Base-by-base conservation (phyloP, 208 protist species). In the Wallacemonas sp. region DNA sequence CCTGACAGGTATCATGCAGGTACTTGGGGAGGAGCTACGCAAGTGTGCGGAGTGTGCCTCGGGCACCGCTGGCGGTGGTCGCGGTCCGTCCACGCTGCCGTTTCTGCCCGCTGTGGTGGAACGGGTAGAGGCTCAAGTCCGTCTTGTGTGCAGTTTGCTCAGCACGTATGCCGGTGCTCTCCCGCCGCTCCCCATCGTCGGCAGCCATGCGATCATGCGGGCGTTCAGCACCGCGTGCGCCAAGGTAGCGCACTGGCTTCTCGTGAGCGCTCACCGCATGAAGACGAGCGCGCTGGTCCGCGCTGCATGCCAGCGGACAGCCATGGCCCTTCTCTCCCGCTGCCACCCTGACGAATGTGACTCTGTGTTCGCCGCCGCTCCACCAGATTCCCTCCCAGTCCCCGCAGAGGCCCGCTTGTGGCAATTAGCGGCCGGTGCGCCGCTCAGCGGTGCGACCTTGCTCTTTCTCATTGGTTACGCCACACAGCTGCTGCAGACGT, bases 271-370 rank as follows among this genome's bases (percentile, higher is more conserved):
- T 1, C 59, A 70, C 17, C 33, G 63, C 17, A 66, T 69, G 1
- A 59, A 59, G 46, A 62, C 63, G 30, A 54, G 68, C 31, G 65
- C 70, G 53, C 46, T 62, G n/a, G 65, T 65, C 26, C 61, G 61
- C 3, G 68, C 62, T 12, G 69, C 68, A 33, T 83, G 67, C 31
- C 45, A 69, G 24, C 58, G 63, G 2, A 51, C 75, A 19, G 72
- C 72, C 24, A 45, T 38, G 22, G 30, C 75, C 51, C 62, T 85
- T 54, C 73, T 82, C 22, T 66, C 70, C 62, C 79, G 55, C 46
- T 91, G 76, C 54, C 60, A 72, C 22, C 72, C 77, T 1, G 39
- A 24, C 26, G 41, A 58, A 0, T 58, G 65, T 19, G 38, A 63
- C 46, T 56, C 66, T 17, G 56, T 73, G 2, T 82, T 78, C 64